A percentile compares a stretch with the other conserved stretches of the same genome.
Conservation (phyloP, 2,329 filamentous ascomycete species). For the Colletotrichum tropicicola region DNA sequence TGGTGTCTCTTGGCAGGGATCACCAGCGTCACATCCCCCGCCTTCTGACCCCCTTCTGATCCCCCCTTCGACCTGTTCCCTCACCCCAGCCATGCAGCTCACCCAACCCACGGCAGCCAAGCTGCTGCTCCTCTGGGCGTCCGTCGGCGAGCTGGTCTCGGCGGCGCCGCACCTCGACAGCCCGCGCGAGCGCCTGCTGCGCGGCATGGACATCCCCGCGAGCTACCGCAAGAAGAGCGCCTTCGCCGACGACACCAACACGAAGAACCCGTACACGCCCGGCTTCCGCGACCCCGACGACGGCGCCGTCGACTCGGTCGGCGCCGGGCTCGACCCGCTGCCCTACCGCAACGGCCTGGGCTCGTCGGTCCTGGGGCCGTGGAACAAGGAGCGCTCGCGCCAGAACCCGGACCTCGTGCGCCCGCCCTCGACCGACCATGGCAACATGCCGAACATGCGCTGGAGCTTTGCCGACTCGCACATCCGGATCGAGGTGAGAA, state of each 20-base stretch:
- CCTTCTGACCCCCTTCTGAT: too few relatives aligned
- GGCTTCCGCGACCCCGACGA: constrained; percentile 70
- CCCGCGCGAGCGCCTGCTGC: constrained; percentile 62
- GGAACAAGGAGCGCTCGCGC: constrained; percentile 72
- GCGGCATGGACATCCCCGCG: constrained; percentile 55
- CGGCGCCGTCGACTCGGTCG: constrained; percentile 67
- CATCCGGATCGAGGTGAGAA: constrained; percentile 68
- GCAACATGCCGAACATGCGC: constrained; percentile 75
- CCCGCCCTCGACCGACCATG: constrained; percentile 78
- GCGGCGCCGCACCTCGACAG: constrained; percentile 51
- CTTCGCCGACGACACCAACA: constrained; percentile 29
- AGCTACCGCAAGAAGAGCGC: constrained; percentile 48
- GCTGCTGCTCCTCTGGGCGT: constrained; percentile 24
- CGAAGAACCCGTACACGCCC: constrained; percentile 64
- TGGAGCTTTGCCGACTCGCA: constrained; percentile 77
- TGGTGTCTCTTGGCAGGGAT: neutral
- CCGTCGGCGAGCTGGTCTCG: constrained; percentile 16
- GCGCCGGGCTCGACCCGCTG: constrained; percentile 68
- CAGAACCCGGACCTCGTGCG: constrained; percentile 78
- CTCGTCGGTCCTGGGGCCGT: constrained; percentile 73
- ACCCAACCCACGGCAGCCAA: constrained; percentile 25
- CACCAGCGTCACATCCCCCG: neutral
- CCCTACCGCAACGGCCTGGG: constrained; percentile 73
- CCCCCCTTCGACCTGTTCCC: too few relatives aligned
- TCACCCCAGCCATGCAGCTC: constrained; percentile 24